Base-by-base conservation (phyloP, 495 filamentous ascomycete species). In the Xylaria scruposa region DNA sequence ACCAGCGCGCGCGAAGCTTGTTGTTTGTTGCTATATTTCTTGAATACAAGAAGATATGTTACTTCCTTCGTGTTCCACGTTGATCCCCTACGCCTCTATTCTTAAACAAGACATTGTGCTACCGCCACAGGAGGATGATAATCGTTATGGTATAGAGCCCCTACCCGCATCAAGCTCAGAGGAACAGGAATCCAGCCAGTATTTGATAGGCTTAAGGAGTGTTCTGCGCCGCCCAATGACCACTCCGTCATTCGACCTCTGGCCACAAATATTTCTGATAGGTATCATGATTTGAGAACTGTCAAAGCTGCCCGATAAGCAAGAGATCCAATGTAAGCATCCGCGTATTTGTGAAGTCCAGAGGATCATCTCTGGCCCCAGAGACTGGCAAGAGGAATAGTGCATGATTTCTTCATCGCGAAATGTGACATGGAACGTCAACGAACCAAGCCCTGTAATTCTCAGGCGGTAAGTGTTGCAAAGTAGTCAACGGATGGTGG, bases 401-500 rank as follows among this genome's bases (percentile, higher is more conserved):
- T 70, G 68, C 44, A 71, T 51, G 53, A 62, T 77, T 74, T 81
- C 53, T 42, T 46, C 53, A 62, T 62, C 42, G 21, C 54, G 75
- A 78, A 79, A 80, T 79, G 77, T 53, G 67, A 75, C 76, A 67
- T 76, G 77, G 76, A 77, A 81, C 78, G 74, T 68, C 68, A 76
- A 79, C 79, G 74, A 81, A 82, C 78, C 78, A 79, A 72, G 73
- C 74, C 76, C 76, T 77, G 71, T 72, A 71, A 67, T 73, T 75
- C 70, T 83, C 81, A 81, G 80, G 82, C 83, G 81, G 58, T 61
- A 79, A 81, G 76, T 76, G 81, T 83, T 84, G 78, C 83, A 81
- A 79, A 74, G 74, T 74, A 49, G 68, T 44, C 38, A 68, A 74
- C 68, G 71, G 51, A 53, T 67, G 53, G 63, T 66, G 36, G 72